Evolutionary conservation across 371 early-diverging fungal species (phyloP).

Genomic region (Rhizomucor pusillus): DNA sequence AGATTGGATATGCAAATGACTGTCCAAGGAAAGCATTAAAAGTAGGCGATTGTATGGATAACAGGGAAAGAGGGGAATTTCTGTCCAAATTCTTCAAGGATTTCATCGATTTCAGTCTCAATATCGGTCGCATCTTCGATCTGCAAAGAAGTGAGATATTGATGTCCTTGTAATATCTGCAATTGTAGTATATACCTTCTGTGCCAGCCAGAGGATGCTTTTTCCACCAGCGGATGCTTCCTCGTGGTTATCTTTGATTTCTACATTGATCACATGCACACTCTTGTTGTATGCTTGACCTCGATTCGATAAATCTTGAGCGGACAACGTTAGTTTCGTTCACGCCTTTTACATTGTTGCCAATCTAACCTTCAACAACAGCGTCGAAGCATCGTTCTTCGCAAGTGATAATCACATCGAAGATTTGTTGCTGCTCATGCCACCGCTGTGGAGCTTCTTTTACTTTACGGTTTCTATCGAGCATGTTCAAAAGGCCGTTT

Average conservation of each 20-base stretch:
- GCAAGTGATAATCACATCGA: conserved; percentile 95
- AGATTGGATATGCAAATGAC: no score
- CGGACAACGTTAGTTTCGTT: no score
- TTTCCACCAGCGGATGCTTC: conserved; percentile 87
- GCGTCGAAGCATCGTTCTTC: conserved; percentile 96
- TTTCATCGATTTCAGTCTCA: conserved; percentile 80
- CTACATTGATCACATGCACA: conserved; percentile 94
- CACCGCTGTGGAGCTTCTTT: conserved; percentile 88
- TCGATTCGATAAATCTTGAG: conserved; percentile 70
- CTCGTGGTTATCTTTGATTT: conserved; percentile 92
- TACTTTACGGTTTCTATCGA: conserved; percentile 89
- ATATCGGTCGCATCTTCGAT: conserved; percentile 71
- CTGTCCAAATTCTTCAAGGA: conserved; percentile 73
- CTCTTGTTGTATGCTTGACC: conserved; percentile 67
- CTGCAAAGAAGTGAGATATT: conserved; percentile 22
- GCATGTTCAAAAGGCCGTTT: conserved; percentile 88
- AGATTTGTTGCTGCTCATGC: conserved; percentile 75
- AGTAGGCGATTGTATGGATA: conserved; percentile 62
- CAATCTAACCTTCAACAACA: conserved; percentile 78
- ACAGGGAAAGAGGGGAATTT: conserved; percentile 54
- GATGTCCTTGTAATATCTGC: neutral
- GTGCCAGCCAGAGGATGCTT: conserved; percentile 77
- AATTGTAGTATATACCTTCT: conserved; percentile 39
- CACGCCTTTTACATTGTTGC: neutral
- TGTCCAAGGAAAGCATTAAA: conserved; percentile 37